phyloP scores from a whole-genome alignment of 805 yeast species.

The Starmerella stellata region DNA sequence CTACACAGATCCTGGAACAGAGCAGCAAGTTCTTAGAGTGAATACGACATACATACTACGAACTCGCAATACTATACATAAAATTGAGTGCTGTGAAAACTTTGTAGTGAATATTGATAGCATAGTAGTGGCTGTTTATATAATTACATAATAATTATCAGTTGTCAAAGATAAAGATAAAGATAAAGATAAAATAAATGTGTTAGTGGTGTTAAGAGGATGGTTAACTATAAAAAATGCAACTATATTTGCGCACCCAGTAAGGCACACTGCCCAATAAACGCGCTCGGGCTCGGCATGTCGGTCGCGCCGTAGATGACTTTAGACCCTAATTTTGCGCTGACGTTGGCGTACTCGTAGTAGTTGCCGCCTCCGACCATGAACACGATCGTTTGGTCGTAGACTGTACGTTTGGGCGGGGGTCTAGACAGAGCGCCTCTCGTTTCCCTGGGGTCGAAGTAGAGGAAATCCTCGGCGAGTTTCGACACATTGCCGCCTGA shows the following conservation, averaged over 20 bases:
- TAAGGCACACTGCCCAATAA: constrained; percentile 21
- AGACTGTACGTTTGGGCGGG: constrained; percentile 57
- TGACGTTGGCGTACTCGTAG: constrained; percentile 80
- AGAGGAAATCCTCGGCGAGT: constrained; percentile 56
- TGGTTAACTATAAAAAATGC: constrained; percentile 1
- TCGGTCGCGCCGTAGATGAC: constrained; percentile 80
- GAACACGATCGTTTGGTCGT: constrained; percentile 69
- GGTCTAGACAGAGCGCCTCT: constrained; percentile 82
- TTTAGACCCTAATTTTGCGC: constrained; percentile 51
- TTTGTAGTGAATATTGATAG: too few relatives aligned
- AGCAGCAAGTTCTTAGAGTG: constrained; percentile 1
- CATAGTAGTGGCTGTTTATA: too few relatives aligned
- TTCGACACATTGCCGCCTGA: constrained; percentile 11
- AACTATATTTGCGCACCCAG: constrained; percentile 18
- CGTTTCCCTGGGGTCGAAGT: constrained; percentile 68
- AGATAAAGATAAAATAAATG: too few relatives aligned
- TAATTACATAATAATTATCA: too few relatives aligned
- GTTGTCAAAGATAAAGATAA: too few relatives aligned
- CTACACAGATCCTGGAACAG: constrained; percentile 48
- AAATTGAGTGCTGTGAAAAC: too few relatives aligned
- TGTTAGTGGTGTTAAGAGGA: too few relatives aligned
- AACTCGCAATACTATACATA: too few relatives aligned
- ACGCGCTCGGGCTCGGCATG: constrained; percentile 20
- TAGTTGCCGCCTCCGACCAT: constrained; percentile 96
- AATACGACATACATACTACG: too few relatives aligned